Evolutionary conservation across 495 filamentous ascomycete species (phyloP), one percentile per base, ranked within the genome.

Genomic region (Cryomyces antarcticus): DNA sequence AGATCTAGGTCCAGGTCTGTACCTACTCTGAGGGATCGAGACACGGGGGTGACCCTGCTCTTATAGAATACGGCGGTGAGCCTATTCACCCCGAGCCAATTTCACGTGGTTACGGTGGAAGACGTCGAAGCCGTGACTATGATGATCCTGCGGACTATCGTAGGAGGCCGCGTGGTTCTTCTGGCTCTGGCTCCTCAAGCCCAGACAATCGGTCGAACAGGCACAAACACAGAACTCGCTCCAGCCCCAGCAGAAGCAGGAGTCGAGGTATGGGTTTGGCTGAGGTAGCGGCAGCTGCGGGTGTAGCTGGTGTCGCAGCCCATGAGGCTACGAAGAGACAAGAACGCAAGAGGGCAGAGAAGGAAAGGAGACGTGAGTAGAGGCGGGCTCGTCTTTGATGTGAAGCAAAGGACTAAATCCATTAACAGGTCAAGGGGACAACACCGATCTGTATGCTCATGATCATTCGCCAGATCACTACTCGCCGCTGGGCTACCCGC

Each of bases 41-140:
- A 48, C 48, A 71, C 62, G 63, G 71, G 62, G 70, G 64, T 65
- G 71, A 77, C 58, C 58, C 74, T 66, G 78, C 74, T 46, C 67
- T 89, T 62, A 82, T 92, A 62, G 80, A 86, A 58, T 88, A 88
- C 62, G 83, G 80, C 47, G 68, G 71, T 69, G 78, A 63, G 45
- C 60, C 60, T 27, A 57, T 63, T 40, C 57, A 61, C 42, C 46
- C 46, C 37, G 52, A 50, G 37, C 46, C 53, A 24, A 45, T 39
- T 24, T 2, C 17, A 24, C 9, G 40, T 30, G 10, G 35, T 24
- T 24, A 24, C 2, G 17, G 17, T 24, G 17, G 17, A 24, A 24
- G 17, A 24, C 17, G 17, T 24, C 17, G 17, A 24, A 24, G 17
- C 17, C 17, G 17, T 9, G 45, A 48, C 35, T 46, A 47, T 33